phyloP scores from a whole-genome alignment of 1,284 basidiomycete species.

The Ganoderma sinense region DNA sequence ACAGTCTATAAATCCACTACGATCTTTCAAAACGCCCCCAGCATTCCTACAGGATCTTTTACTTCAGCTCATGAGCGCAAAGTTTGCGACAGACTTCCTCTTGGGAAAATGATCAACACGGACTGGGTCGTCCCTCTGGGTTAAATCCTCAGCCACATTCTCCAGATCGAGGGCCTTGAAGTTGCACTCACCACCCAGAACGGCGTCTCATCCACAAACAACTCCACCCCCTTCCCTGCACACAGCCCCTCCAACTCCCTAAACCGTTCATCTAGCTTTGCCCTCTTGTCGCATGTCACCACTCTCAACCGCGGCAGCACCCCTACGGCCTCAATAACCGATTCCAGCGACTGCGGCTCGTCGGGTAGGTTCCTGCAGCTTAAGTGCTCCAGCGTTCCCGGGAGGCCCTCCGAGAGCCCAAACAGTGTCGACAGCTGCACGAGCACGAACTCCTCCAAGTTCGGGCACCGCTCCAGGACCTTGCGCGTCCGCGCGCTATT shows the following conservation, averaged over 20 bases:
- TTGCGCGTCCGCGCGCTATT: conserved; percentile 42
- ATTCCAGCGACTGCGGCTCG: conserved; percentile 36
- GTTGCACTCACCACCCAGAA: conserved; percentile 45
- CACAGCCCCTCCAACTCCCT: conserved; percentile 36
- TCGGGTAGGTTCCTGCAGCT: conserved; percentile 44
- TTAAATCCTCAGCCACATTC: background rate
- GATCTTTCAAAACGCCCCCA: background rate
- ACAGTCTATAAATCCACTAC: background rate
- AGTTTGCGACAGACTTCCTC: conserved; percentile 49
- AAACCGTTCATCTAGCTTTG: conserved; percentile 11
- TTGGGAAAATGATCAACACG: conserved; percentile 48
- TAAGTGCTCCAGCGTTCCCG: conserved; percentile 49
- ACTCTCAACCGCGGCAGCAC: conserved; percentile 45
- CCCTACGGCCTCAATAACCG: conserved; percentile 44
- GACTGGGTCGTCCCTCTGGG: conserved; percentile 52
- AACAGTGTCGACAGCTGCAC: conserved; percentile 46
- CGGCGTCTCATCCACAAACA: conserved; percentile 41
- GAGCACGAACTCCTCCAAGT: conserved; percentile 51
- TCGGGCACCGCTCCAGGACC: conserved; percentile 47
- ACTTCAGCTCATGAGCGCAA: conserved; percentile 45
- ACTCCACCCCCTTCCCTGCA: conserved; percentile 37
- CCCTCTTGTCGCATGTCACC: conserved; percentile 45
- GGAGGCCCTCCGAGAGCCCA: conserved; percentile 41
- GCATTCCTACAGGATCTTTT: conserved; percentile 3
- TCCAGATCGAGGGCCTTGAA: too few relatives aligned